Evolutionary conservation across 2,329 filamentous ascomycete species (phyloP).

Genomic region (Hymenoscyphus salicellus): DNA sequence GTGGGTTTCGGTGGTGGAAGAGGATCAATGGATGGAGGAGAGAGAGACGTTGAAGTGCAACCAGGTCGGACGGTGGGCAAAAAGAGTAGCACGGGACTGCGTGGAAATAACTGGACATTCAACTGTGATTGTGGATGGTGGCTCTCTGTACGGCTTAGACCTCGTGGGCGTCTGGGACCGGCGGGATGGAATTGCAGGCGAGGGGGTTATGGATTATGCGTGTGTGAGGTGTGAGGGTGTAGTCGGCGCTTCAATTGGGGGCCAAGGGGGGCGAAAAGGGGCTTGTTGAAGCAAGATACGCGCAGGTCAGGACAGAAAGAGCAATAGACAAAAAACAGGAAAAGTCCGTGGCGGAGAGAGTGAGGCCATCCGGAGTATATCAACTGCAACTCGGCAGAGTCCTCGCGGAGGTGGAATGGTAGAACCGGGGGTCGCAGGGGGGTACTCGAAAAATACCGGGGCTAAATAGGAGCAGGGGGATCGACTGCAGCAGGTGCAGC

Average conservation of each 20-base stretch:
- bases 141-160: constrained; percentile 15
- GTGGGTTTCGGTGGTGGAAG: constrained; percentile 1
- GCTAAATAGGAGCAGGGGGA: constrained; percentile 32
- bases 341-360: constrained; percentile 26
- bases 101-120: constrained; percentile 26
- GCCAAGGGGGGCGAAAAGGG: constrained; percentile 26
- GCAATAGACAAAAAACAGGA: neutral
- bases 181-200: constrained; percentile 19
- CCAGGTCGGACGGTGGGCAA: constrained; percentile 25
- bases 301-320: constrained; percentile 15
- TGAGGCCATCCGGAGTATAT: constrained; percentile 21
- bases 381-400: neutral
- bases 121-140: constrained; percentile 17
- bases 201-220: constrained; percentile 5
- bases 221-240: constrained; percentile 19
- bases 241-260: constrained; percentile 32
- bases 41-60: constrained; percentile 28
- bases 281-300: constrained; percentile 26
- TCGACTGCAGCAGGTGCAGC: neutral
- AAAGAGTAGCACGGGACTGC: constrained; percentile 33
- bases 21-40: constrained; percentile 23
- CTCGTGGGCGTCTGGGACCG: constrained; percentile 30
- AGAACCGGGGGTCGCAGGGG: neutral
- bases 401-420: neutral
- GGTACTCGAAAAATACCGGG: constrained; percentile 15